Evolutionary conservation across 2,329 filamentous ascomycete species (phyloP).

Genomic region (Pleomassaria siparia): DNA sequence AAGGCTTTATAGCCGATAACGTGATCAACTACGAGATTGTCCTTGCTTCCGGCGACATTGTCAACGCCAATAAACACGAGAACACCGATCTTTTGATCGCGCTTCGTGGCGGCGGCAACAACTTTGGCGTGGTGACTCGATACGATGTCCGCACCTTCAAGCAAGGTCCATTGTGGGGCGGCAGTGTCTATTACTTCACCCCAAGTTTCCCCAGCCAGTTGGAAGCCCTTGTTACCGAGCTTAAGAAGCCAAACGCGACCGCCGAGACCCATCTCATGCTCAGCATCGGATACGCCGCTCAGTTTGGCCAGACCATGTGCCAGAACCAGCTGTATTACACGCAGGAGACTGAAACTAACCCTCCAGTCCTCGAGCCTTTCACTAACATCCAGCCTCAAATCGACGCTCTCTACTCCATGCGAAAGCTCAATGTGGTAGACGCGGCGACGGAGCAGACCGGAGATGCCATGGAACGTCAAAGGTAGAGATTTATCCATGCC

Average conservation of each 20-base stretch:
- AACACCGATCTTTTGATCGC: constrained; percentile 44
- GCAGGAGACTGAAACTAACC: too few species aligned
- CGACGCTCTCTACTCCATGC: too few species aligned
- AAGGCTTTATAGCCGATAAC: constrained; percentile 19
- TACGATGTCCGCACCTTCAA: neutral
- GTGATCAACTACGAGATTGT: constrained; percentile 42
- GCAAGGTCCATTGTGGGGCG: too few species aligned
- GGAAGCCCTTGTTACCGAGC: neutral
- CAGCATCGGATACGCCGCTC: too few species aligned
- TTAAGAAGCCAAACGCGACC: constrained; percentile 9
- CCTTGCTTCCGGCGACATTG: constrained; percentile 45
- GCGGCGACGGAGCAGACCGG: too few species aligned
- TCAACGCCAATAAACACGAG: constrained; percentile 41
- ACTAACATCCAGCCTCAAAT: too few species aligned
- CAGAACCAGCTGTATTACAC: too few species aligned
- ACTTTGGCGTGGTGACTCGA: constrained; percentile 23
- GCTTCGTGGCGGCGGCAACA: constrained; percentile 39
- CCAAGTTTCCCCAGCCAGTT: neutral
- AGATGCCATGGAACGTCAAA: too few species aligned
- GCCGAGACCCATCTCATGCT: constrained; percentile 10
- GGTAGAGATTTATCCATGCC: too few species aligned
- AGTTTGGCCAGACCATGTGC: constrained; percentile 3
- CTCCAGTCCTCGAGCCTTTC: too few species aligned
- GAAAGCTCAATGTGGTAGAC: too few species aligned
- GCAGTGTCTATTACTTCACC: constrained; percentile 1